Evolutionary conservation across 805 yeast genomes (phyloP).

Genomic region (Maudiozyma serrabonitensis): DNA sequence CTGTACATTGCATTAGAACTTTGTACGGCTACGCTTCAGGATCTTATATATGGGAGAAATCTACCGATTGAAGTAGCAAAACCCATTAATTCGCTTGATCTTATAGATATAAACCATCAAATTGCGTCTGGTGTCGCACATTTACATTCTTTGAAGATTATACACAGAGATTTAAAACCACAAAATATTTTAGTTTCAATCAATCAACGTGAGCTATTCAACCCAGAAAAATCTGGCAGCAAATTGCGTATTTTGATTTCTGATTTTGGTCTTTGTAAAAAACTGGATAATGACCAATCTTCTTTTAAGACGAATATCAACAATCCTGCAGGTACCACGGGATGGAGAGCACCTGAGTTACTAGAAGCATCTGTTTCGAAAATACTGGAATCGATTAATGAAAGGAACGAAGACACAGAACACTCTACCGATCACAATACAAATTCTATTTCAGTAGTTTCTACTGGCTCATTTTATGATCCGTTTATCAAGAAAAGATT

Average conservation of each 20-base stretch:
- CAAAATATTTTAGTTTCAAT: constrained; percentile 84
- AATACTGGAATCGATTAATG: constrained; percentile 3
- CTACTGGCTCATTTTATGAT: constrained; percentile 27
- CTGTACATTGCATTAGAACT: constrained; percentile 87
- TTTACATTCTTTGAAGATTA: constrained; percentile 80
- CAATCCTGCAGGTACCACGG: constrained; percentile 92
- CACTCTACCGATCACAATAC: neutral
- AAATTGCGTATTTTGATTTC: constrained; percentile 72
- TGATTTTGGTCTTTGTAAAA: constrained; percentile 93
- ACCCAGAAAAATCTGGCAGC: neutral
- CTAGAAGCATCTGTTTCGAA: constrained; percentile 26
- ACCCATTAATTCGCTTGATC: constrained; percentile 36
- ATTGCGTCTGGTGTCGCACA: constrained; percentile 79
- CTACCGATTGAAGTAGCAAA: constrained; percentile 28
- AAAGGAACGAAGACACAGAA: constrained; percentile 30
- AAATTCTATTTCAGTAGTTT: constrained; percentile 6
- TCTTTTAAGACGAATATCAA: constrained; percentile 81
- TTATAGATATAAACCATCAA: constrained; percentile 51
- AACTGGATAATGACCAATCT: constrained; percentile 83
- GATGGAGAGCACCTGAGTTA: constrained; percentile 97
- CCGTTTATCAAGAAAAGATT: constrained; percentile 45
- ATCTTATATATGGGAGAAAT: constrained; percentile 52
- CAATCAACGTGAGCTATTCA: constrained; percentile 33
- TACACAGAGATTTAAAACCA: constrained; percentile 91
- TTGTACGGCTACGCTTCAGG: constrained; percentile 83